Percentiles rank a stretch among this genome's conserved stretches.
phyloP scores from a whole-genome alignment of 495 filamentous ascomycete genomes.

The Hypomontagnella submonticulosa region DNA sequence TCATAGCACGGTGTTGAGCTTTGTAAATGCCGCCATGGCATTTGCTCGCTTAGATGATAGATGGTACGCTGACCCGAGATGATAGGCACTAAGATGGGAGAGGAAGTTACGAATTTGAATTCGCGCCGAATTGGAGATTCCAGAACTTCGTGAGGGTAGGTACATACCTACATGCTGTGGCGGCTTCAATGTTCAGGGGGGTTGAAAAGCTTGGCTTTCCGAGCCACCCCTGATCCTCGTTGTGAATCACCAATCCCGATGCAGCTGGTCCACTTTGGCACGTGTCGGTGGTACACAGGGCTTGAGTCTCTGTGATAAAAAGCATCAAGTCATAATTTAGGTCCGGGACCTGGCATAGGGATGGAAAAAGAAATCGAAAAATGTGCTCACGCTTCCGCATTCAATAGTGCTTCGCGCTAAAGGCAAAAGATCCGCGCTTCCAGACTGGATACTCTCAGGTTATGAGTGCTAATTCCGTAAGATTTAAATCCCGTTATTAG shows the following conservation, averaged over 20 bases:
- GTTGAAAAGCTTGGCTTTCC: constrained; percentile 13
- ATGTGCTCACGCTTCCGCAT: too few relatives aligned
- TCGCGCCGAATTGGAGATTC: constrained; percentile 28
- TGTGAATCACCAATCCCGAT: constrained; percentile 12
- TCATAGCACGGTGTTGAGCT: background rate
- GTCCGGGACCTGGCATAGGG: too few relatives aligned
- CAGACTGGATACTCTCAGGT: too few relatives aligned
- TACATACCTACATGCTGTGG: background rate
- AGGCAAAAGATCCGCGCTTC: too few relatives aligned
- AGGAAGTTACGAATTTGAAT: constrained; percentile 31
- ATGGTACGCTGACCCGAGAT: constrained; percentile 11
- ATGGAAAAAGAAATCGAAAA: too few relatives aligned
- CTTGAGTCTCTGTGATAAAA: too few relatives aligned
- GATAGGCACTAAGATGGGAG: constrained; percentile 24
- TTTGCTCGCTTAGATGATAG: constrained; percentile 8
- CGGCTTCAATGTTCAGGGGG: background rate
- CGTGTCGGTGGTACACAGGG: constrained; percentile 15
- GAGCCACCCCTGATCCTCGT: constrained; percentile 20
- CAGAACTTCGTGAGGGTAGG: constrained; percentile 10
- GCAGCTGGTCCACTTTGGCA: constrained; percentile 15
- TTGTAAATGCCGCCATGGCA: constrained; percentile 17
- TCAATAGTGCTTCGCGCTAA: too few relatives aligned
- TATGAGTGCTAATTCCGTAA: background rate
- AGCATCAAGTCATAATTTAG: too few relatives aligned
- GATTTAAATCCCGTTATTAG: constrained; percentile 20